These are phyloP conservation scores for Asterophora parasitica DNA, from an alignment of 768 basidiomycete genomes.

Conservation along the genomic window DNA sequence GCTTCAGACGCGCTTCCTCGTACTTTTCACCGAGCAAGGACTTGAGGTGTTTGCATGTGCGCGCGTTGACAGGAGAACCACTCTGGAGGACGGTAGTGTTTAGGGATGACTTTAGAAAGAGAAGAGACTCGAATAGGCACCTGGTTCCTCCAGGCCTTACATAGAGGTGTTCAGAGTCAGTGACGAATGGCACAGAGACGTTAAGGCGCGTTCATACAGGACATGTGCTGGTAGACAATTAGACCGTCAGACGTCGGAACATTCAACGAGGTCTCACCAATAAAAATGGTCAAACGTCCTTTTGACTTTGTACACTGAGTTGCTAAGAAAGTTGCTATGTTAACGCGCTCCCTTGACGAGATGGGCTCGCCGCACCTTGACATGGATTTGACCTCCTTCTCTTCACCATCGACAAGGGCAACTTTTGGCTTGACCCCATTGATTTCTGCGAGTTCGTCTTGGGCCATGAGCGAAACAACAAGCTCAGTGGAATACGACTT, in stretches of 20 bases:
- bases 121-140: slow-evolving; percentile 5
- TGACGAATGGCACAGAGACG: background rate
- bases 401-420: slow-evolving; percentile 41
- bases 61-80: slow-evolving; percentile 38
- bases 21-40: slow-evolving; percentile 42
- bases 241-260: background rate
- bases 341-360: background rate
- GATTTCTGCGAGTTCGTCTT: slow-evolving; percentile 47
- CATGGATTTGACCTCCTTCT: slow-evolving; percentile 39
- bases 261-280: slow-evolving; percentile 22
- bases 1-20: slow-evolving; percentile 38
- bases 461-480: slow-evolving; percentile 17
- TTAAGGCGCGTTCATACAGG: slow-evolving; percentile 20
- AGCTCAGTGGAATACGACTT: no score
- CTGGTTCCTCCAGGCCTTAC: slow-evolving; percentile 31
- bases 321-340: slow-evolving; percentile 21
- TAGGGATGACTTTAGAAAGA: background rate
- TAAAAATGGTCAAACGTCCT: slow-evolving; percentile 41
- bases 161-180: background rate
- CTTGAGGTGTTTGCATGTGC: slow-evolving; percentile 45
- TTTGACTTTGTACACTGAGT: slow-evolving; percentile 38
- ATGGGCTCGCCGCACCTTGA: slow-evolving; percentile 17
- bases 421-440: slow-evolving; percentile 48
- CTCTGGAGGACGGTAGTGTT: slow-evolving; percentile 11
- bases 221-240: slow-evolving; percentile 23